These are phyloP conservation scores for Penicillium paneum DNA, from an alignment of 2,329 filamentous ascomycete species.

Conservation along the genomic window DNA sequence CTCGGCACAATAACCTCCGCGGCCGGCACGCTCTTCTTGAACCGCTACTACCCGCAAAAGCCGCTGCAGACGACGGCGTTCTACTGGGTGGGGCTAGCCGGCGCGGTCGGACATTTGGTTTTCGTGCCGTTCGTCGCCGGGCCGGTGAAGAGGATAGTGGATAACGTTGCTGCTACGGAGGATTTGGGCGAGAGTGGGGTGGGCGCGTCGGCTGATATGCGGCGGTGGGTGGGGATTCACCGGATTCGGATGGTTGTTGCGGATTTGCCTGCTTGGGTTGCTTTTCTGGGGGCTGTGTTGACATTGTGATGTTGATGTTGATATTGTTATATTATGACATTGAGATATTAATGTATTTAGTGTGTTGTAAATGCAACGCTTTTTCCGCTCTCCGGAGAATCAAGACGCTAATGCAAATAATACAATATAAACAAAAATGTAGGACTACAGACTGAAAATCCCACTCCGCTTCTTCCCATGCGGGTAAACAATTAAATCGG, in stretches of 20 bases:
- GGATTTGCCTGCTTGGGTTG: conserved; percentile 15
- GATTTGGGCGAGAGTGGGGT: neutral
- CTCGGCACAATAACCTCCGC: conserved; percentile 12
- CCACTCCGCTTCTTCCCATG: conserved; percentile 45
- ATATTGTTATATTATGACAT: neutral
- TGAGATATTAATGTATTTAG: neutral
- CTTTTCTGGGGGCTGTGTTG: conserved; percentile 12
- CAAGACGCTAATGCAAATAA: neutral
- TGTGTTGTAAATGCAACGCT: neutral
- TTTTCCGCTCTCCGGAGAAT: neutral
- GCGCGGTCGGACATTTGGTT: conserved; percentile 13
- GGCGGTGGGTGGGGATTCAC: conserved; percentile 13
- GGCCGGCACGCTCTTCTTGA: conserved; percentile 7
- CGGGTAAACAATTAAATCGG: conserved; percentile 46
- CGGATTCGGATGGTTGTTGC: conserved; percentile 10
- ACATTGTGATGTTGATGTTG: neutral
- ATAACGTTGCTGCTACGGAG: neutral
- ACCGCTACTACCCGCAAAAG: neutral
- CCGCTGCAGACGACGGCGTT: conserved; percentile 8
- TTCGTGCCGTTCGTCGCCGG: conserved; percentile 18
- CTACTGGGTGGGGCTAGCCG: conserved; percentile 16
- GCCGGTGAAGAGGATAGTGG: conserved; percentile 13
- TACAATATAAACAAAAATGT: neutral
- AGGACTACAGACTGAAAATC: conserved; percentile 38
- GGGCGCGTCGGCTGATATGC: conserved; percentile 13